phyloP scores from a whole-genome alignment of 2,329 filamentous ascomycete species.

The Colletotrichum lupini region DNA sequence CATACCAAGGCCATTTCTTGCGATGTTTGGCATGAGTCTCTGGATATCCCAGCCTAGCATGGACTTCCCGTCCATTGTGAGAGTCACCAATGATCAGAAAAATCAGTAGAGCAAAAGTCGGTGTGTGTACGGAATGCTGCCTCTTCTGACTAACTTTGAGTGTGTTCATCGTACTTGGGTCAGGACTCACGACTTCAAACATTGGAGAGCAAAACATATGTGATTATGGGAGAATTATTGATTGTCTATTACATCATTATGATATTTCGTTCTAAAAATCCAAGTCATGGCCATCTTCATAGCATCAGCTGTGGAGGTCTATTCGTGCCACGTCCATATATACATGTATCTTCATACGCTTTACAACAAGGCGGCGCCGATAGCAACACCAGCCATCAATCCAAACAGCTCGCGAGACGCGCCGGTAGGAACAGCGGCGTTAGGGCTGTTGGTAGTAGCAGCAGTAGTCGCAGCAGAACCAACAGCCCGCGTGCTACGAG shows the following conservation, averaged over 20 bases:
- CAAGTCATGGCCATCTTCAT: neutral
- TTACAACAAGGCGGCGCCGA: slow-evolving; percentile 19
- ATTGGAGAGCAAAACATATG: neutral
- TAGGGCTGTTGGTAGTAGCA: neutral
- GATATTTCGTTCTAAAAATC: neutral
- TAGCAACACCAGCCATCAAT: neutral
- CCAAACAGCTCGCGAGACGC: slow-evolving; percentile 8
- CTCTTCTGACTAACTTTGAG: too few relatives aligned
- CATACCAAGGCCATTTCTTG: too few relatives aligned
- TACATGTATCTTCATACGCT: neutral
- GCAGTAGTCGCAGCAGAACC: neutral
- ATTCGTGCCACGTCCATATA: neutral
- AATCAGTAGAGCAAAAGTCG: too few relatives aligned
- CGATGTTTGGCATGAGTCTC: too few relatives aligned
- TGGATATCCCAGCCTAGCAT: too few relatives aligned
- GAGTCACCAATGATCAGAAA: too few relatives aligned
- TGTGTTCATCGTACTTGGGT: too few relatives aligned
- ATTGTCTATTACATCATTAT: neutral
- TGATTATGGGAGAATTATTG: neutral
- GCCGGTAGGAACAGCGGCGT: neutral
- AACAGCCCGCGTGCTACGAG: neutral
- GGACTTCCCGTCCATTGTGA: too few relatives aligned
- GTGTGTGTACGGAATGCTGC: too few relatives aligned
- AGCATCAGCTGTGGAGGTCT: neutral
- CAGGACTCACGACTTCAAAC: too few relatives aligned